Evolutionary conservation across 257 asterid species (phyloP), one percentile per base, ranked within the genome.

Genomic region (Agastache rugosa): DNA sequence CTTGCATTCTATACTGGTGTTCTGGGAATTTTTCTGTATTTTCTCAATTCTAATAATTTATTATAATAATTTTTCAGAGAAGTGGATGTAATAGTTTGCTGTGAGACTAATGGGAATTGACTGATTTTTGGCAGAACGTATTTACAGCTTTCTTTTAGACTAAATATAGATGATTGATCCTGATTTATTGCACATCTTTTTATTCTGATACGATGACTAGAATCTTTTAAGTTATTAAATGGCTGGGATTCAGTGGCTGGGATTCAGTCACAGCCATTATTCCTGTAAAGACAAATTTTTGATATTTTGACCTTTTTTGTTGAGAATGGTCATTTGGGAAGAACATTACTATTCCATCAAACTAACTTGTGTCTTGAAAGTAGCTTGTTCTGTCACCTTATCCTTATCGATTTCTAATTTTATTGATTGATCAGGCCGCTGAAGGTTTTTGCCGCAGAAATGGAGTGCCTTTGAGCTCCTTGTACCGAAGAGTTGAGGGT

Each of bases 371-470:
- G 42, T 70, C 69, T 45, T 66, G n/a, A 39, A n/a, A 74, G 56
- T 48, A 50, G 55, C 66, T 63, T 62, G 8, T 64, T 48, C 2
- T 68, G 58, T 60, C 37, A 54, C 60, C 39, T 37, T 73, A 31
- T 75, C 64, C 23, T 73, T 5, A 42, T 50, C 58, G 73, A 70
- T 65, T 60, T 22, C 75, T 84, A 55, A 74, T 51, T 72, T 44
- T 59, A 22, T 77, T 78, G 60, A 68, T 73, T 75, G 76, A 51
- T 77, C 86, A 91, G 98, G 99, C 99, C 69, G 97, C 99, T 77
- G 96, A 94, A 86, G 97, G 99, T 74, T 94, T 94, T 80, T 92
- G 97, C 83, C 96, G 97, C 84, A 85, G 68, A 82, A 88, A 90
- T 73, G 87, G 86, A 72, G 92, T 87, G 69, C 88, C 96, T 81